phyloP scores from a whole-genome alignment of 2,329 filamentous ascomycete species.

The Aschersonia sp. region DNA sequence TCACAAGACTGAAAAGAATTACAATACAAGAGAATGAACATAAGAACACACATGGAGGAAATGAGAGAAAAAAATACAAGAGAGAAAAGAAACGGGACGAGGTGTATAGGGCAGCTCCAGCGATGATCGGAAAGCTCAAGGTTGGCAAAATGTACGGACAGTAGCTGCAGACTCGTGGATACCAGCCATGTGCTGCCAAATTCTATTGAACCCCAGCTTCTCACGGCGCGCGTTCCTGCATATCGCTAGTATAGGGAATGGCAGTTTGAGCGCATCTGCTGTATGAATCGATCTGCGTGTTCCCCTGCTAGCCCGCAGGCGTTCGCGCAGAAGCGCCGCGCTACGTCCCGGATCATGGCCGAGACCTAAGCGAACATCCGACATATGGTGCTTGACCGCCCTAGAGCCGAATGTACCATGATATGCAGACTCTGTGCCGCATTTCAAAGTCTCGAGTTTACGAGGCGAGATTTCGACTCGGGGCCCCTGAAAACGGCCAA shows the following conservation, averaged over 20 bases:
- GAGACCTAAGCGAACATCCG: conserved; percentile 69
- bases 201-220: conserved; percentile 92
- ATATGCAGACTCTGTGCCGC: conserved; percentile 87
- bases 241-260: not conserved
- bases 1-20: conserved; percentile 70
- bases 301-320: conserved; percentile 84
- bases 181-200: conserved; percentile 94
- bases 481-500: conserved; percentile 90
- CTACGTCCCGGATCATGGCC: conserved; percentile 67
- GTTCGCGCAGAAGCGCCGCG: conserved; percentile 81
- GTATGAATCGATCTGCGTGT: conserved; percentile 51
- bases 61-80: too few relatives aligned
- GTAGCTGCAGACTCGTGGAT: conserved; percentile 62
- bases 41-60: too few relatives aligned
- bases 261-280: not conserved
- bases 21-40: conserved; percentile 40
- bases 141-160: conserved; percentile 80
- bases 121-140: conserved; percentile 62
- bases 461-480: conserved; percentile 71
- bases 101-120: conserved; percentile 49
- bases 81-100: conserved; percentile 19
- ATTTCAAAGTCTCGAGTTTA: conserved; percentile 81
- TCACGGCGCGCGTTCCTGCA: conserved; percentile 78
- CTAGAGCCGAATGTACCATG: conserved; percentile 82
- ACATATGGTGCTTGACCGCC: conserved; percentile 59